Evolutionary conservation across 2,329 filamentous ascomycete species (phyloP).

Genomic region (Calonectria ilicicola): DNA sequence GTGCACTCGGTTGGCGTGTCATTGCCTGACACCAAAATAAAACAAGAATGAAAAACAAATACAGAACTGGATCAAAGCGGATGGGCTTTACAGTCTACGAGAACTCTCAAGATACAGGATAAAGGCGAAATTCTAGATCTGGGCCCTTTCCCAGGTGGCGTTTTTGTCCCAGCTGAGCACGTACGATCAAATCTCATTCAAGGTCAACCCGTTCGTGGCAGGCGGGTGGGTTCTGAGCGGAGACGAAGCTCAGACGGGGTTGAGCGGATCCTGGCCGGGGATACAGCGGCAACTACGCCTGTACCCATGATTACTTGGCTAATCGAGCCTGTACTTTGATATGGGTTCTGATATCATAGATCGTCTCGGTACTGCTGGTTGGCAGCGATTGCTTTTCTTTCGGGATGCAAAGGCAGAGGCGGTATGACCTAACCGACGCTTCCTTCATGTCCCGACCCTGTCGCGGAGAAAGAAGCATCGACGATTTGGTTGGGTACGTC

Average conservation of each 20-base stretch:
- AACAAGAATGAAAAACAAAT: neutral
- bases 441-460: neutral
- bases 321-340: neutral
- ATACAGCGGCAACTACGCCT: neutral
- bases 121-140: neutral
- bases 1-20: neutral
- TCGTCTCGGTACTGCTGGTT: neutral
- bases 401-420: no score
- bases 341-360: neutral
- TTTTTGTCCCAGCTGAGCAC: neutral
- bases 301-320: neutral
- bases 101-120: neutral
- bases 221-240: neutral
- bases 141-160: neutral
- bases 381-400: neutral
- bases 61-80: neutral
- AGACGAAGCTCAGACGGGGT: slow-evolving; percentile 13
- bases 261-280: neutral
- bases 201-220: neutral
- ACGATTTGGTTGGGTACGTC: neutral
- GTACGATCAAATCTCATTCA: neutral
- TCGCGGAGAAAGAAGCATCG: neutral
- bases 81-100: neutral
- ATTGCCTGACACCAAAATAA: neutral
- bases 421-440: neutral